Evolutionary conservation across 768 basidiomycete genomes (phyloP), one percentile per base, ranked within the genome.

Genomic region (Sarcomyxa edulis): DNA sequence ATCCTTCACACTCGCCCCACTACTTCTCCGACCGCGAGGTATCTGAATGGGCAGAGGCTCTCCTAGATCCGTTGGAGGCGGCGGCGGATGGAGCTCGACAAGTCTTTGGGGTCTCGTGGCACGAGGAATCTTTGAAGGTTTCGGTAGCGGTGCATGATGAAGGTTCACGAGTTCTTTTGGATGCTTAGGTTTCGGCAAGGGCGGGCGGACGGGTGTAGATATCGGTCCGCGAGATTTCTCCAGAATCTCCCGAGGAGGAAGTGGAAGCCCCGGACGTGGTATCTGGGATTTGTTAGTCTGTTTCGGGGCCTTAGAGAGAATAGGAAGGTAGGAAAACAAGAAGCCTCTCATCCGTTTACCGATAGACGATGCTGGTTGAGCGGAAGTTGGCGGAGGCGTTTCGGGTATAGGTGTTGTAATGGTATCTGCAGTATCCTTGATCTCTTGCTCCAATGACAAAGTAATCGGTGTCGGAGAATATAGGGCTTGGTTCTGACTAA

Each of bases 1-100:
- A 36, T 88, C 84, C 58, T 72, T 84, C 41, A 89, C 86, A 48
- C 83, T 86, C 35, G 71, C 68, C 10, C 73, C 75, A 49, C 85
- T 84, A 42, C 74, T 78, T 50, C 78, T 64, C 41, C 84, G 61
- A n/a, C 62, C 63, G 32, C 62, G 55, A 16, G 54, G 46, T 1
- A 52, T 45, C 7, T 44, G 40, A 19, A 49, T 48, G 2, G 48
- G 44, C n/a, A 42, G 45, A 15, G 50, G 36, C 28, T 48, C 44
- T n/a, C n/a, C n/a, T n/a, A n/a, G n/a, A 12, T 49, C 45, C 12
- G 51, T 51, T 3, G 58, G 55, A 11, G 66, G 60, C 6, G 66
- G 55, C 10, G 70, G 60, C 16, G 62, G 66, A 35, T 74, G 71
- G 25, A 85, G 61, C 34, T 83, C 69, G 3, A 82, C 74, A 8